These are phyloP conservation scores for Drosera spatulata DNA, from an alignment of 179 eudicot species.

Conservation along the genomic window DNA sequence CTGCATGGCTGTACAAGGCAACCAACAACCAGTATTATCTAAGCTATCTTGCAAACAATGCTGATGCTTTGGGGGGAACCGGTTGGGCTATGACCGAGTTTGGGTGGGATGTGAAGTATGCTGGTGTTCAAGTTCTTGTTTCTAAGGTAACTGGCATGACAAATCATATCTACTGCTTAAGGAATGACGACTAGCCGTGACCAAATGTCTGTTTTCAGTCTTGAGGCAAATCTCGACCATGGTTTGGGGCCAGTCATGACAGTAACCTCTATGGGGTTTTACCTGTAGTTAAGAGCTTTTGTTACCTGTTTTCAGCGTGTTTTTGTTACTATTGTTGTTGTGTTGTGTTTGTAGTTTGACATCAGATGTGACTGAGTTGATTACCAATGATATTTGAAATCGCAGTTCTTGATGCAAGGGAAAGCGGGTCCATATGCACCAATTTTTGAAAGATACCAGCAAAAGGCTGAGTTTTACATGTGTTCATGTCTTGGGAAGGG, in stretches of 20 bases:
- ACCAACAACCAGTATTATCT: conserved; percentile 62
- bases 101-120: conserved; percentile 97
- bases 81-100: conserved; percentile 94
- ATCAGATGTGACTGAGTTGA: too few relatives aligned
- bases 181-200: too few relatives aligned
- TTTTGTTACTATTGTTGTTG: too few relatives aligned
- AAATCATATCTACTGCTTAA: too few relatives aligned
- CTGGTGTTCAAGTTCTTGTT: conserved; percentile 92
- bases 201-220: too few relatives aligned
- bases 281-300: too few relatives aligned
- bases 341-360: too few relatives aligned
- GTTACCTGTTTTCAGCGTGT: too few relatives aligned
- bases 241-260: too few relatives aligned
- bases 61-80: conserved; percentile 80
- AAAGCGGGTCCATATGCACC: conserved; percentile 42
- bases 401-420: conserved; percentile 84
- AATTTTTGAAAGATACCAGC: conserved; percentile 53
- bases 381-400: background rate
- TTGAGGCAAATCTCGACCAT: too few relatives aligned
- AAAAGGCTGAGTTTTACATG: conserved; percentile 80
- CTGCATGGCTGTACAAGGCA: conserved; percentile 98
- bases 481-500: conserved; percentile 87
- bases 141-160: conserved; percentile 44
- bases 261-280: too few relatives aligned
- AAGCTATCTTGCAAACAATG: conserved; percentile 73